These are phyloP conservation scores for Geotrichum histeridarum DNA, from an alignment of 1,139 yeast species.

Conservation along the genomic window DNA sequence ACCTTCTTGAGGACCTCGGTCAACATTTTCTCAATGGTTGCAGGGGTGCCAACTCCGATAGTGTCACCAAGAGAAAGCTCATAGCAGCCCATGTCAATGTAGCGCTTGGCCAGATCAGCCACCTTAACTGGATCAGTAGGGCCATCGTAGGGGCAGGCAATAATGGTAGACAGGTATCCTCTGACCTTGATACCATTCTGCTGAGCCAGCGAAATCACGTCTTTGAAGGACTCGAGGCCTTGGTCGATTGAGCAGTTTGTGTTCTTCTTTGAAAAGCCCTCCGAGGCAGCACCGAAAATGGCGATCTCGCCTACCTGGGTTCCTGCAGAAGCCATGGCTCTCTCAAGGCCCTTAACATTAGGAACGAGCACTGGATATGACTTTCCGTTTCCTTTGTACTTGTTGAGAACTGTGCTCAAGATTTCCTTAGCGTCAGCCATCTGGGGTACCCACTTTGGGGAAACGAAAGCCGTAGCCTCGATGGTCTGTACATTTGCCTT, in stretches of 20 bases:
- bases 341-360: constrained; percentile 33
- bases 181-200: constrained; percentile 30
- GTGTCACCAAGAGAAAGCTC: constrained; percentile 39
- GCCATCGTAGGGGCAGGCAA: constrained; percentile 39
- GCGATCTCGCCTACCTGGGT: constrained; percentile 32
- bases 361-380: constrained; percentile 36
- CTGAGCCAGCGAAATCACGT: constrained; percentile 31
- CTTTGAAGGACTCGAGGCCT: constrained; percentile 30
- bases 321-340: constrained; percentile 28
- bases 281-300: constrained; percentile 37
- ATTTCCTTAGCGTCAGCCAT: constrained; percentile 20
- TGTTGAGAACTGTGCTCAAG: constrained; percentile 2
- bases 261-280: constrained; percentile 35
- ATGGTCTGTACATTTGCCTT: constrained; percentile 32
- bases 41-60: constrained; percentile 38
- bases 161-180: constrained; percentile 37
- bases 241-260: constrained; percentile 35
- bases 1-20: constrained; percentile 28
- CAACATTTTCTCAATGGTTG: constrained; percentile 30
- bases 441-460: constrained; percentile 40
- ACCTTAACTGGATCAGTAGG: constrained; percentile 34
- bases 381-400: constrained; percentile 25
- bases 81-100: constrained; percentile 36
- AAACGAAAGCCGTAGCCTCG: constrained; percentile 38
- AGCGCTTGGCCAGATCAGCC: constrained; percentile 30